Conservation (phyloP, 306 rosid genomes). For the Begonia masoniana region DNA sequence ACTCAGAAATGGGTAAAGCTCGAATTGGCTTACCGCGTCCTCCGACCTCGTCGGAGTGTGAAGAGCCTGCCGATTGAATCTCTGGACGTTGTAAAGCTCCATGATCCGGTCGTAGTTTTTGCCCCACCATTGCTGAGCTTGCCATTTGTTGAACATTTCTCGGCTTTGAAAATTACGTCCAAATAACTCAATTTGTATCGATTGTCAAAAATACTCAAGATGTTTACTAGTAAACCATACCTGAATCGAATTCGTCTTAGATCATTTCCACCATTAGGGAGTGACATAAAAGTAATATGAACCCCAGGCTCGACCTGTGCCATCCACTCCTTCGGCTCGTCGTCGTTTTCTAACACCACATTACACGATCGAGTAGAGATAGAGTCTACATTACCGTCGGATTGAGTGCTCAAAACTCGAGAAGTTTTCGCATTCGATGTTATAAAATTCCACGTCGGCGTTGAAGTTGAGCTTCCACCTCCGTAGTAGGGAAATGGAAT, state of each 20-base stretch:
- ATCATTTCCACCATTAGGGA: constrained; percentile 85
- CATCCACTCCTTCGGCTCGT: constrained; percentile 73
- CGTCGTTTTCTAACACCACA: constrained; percentile 57
- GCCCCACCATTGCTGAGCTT: constrained; percentile 97
- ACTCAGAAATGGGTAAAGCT: no score
- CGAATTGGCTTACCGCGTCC: constrained; percentile 49
- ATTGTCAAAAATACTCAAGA: no score
- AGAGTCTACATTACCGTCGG: constrained; percentile 14
- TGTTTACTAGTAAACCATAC: constrained; percentile 17
- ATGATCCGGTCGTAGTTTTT: constrained; percentile 79
- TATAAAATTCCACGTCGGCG: constrained; percentile 72
- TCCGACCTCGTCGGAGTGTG: constrained; percentile 65
- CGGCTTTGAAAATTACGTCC: constrained; percentile 46
- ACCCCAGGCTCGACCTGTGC: constrained; percentile 98
- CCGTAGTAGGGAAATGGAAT: constrained; percentile 65
- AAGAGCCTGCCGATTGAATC: constrained; percentile 61
- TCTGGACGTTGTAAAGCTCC: constrained; percentile 85
- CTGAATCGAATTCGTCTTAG: constrained; percentile 79
- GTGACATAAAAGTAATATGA: constrained; percentile 68
- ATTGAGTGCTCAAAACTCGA: not conserved
- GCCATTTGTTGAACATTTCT: constrained; percentile 76
- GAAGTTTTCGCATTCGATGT: constrained; percentile 21
- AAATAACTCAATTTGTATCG: no score
- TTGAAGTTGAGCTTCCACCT: constrained; percentile 69
- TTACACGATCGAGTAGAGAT: constrained; percentile 27